Conservation (phyloP, 306 rosid genomes). For the Ziziphus jujuba region DNA sequence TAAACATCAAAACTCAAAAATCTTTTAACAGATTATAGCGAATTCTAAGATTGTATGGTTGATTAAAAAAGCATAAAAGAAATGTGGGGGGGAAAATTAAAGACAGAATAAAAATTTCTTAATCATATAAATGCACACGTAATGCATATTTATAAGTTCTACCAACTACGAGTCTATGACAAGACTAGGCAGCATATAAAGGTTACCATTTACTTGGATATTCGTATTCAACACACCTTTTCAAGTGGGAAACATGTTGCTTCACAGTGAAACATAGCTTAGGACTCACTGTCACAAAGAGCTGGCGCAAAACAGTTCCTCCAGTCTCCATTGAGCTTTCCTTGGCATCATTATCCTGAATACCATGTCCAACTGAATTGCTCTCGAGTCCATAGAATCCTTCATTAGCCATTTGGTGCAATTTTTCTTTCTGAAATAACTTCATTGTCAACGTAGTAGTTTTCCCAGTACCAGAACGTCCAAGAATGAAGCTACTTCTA, state of each 20-base stretch:
- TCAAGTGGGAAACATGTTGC: constrained; percentile 59
- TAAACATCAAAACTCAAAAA: no score
- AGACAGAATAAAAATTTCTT: no score
- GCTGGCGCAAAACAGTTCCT: constrained; percentile 44
- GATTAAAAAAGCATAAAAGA: no score
- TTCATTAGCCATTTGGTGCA: constrained; percentile 39
- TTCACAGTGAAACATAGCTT: constrained; percentile 69
- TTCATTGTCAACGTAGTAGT: constrained; percentile 82
- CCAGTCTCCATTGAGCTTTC: constrained; percentile 24
- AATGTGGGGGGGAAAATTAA: no score
- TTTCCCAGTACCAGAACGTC: constrained; percentile 92
- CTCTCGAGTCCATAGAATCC: constrained; percentile 16
- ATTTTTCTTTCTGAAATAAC: constrained; percentile 55
- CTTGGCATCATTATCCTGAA: constrained; percentile 1
- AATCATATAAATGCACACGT: no score
- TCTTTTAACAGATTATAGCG: no score
- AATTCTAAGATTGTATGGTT: no score
- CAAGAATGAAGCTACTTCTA: constrained; percentile 62
- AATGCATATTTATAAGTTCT: no score
- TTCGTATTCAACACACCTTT: constrained; percentile 45
- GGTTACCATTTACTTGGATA: not conserved
- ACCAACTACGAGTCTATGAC: no score
- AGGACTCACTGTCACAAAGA: constrained; percentile 83
- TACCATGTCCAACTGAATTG: constrained; percentile 22
- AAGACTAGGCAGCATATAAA: no score